A percentile compares a stretch with the other conserved stretches of the same genome.
phyloP scores from a whole-genome alignment of 2,329 filamentous ascomycete species.

The Juglanconis sp. region DNA sequence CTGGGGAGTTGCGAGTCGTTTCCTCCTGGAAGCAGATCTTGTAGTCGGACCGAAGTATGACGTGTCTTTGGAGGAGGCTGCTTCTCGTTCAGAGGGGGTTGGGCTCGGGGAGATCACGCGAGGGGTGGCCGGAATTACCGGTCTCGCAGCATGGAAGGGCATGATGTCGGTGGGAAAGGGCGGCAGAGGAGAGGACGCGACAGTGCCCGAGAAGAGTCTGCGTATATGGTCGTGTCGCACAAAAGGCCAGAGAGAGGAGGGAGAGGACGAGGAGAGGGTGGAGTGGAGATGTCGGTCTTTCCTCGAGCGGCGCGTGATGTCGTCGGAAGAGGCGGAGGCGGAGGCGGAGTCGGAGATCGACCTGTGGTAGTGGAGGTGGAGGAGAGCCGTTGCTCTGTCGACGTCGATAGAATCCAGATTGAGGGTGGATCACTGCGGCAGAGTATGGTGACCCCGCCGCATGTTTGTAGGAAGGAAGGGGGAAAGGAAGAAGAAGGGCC shows the following conservation, averaged over 20 bases:
- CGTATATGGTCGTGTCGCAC: constrained; percentile 44
- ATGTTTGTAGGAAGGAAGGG: constrained; percentile 36
- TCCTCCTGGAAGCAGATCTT: constrained; percentile 66
- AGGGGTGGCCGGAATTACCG: constrained; percentile 70
- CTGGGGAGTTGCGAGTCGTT: constrained; percentile 53
- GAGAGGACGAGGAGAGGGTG: constrained; percentile 43
- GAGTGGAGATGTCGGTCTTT: constrained; percentile 51
- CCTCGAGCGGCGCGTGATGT: constrained; percentile 39
- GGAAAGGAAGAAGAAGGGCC: constrained; percentile 19
- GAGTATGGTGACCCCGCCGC: constrained; percentile 54
- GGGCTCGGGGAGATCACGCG: constrained; percentile 89
- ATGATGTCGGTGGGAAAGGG: constrained; percentile 53
- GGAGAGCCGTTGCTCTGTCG: constrained; percentile 29
- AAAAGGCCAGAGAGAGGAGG: constrained; percentile 12
- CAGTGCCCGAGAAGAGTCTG: constrained; percentile 53
- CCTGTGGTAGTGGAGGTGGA: constrained; percentile 30
- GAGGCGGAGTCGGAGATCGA: constrained; percentile 17
- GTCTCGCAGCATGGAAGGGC: constrained; percentile 44
- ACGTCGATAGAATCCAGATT: constrained; percentile 56
- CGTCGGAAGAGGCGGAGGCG: constrained; percentile 22
- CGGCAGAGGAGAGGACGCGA: constrained; percentile 55
- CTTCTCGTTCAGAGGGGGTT: constrained; percentile 58
- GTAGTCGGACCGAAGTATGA: constrained; percentile 71
- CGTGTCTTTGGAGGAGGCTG: constrained; percentile 49
- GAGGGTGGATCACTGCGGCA: constrained; percentile 48